Evolutionary conservation across 2,329 filamentous ascomycete genomes (phyloP).

Genomic region (Colletotrichum lindemuthianum): DNA sequence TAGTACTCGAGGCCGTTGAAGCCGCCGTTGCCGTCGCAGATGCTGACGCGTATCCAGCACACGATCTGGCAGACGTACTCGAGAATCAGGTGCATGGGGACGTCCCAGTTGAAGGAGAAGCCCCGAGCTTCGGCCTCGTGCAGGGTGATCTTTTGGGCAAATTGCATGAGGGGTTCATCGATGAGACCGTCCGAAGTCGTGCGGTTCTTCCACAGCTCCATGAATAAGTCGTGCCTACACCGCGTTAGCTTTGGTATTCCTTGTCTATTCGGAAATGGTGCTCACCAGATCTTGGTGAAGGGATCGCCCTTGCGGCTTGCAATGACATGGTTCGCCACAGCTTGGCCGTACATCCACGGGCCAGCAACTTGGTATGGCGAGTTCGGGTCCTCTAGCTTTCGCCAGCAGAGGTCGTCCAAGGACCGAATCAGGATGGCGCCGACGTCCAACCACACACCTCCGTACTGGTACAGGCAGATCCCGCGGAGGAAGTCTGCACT

Average conservation of each 20-base stretch:
- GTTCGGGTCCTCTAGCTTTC: slow-evolving; percentile 45
- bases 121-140: slow-evolving; percentile 37
- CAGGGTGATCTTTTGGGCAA: slow-evolving; percentile 41
- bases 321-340: slow-evolving; percentile 44
- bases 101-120: slow-evolving; percentile 46
- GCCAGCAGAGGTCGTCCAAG: slow-evolving; percentile 52
- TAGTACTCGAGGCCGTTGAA: slow-evolving; percentile 40
- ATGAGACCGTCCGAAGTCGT: slow-evolving; percentile 41
- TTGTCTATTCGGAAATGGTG: not conserved
- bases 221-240: slow-evolving; percentile 48
- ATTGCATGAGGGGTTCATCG: slow-evolving; percentile 41
- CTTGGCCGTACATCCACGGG: slow-evolving; percentile 35
- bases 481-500: slow-evolving; percentile 54
- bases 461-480: slow-evolving; percentile 49
- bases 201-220: slow-evolving; percentile 42
- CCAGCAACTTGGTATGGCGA: slow-evolving; percentile 45
- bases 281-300: slow-evolving; percentile 49
- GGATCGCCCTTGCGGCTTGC: slow-evolving; percentile 49
- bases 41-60: slow-evolving; percentile 45
- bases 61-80: slow-evolving; percentile 53
- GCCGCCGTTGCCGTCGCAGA: slow-evolving; percentile 41
- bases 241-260: not conserved
- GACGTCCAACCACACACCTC: slow-evolving; percentile 54
- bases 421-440: slow-evolving; percentile 49
- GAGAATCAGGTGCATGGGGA: slow-evolving; percentile 41